Percentiles rank a stretch among this genome's conserved stretches.
These are phyloP conservation scores for Venturia pyrina DNA, from an alignment of 2,329 filamentous ascomycete genomes.

Conservation along the genomic window DNA sequence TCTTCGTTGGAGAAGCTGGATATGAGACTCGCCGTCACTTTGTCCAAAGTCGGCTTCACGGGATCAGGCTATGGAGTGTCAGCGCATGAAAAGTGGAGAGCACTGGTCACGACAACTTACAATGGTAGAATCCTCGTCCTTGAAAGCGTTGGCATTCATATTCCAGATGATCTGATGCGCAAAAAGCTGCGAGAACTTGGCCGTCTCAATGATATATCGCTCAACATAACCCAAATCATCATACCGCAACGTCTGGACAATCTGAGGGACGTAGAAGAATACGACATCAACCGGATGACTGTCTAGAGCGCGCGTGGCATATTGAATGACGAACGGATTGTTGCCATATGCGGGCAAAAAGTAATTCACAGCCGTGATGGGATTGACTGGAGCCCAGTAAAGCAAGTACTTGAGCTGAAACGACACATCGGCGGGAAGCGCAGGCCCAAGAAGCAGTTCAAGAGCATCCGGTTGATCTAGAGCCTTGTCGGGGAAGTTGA, in stretches of 20 bases:
- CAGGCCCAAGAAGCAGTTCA: conserved; percentile 66
- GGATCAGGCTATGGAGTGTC: conserved; percentile 56
- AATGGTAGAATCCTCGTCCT: conserved; percentile 84
- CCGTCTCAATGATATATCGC: conserved; percentile 92
- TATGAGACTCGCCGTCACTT: conserved; percentile 77
- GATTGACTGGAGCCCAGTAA: conserved; percentile 88
- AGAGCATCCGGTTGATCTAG: conserved; percentile 73
- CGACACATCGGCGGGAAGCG: conserved; percentile 67
- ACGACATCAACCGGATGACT: conserved; percentile 93
- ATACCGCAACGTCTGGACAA: conserved; percentile 89
- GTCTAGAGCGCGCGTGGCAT: conserved; percentile 90
- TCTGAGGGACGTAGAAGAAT: conserved; percentile 98
- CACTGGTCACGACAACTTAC: conserved; percentile 37
- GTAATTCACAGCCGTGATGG: conserved; percentile 84
- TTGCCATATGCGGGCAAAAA: conserved; percentile 87
- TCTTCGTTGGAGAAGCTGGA: conserved; percentile 71
- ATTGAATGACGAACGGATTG: conserved; percentile 88
- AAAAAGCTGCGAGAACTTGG: conserved; percentile 94
- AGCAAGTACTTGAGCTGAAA: conserved; percentile 86
- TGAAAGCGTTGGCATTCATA: conserved; percentile 98
- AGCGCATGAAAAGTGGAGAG: background rate
- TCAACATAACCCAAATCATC: conserved; percentile 91
- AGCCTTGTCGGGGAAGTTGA: conserved; percentile 77
- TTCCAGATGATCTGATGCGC: conserved; percentile 99
- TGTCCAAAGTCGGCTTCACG: conserved; percentile 87